Percentiles rank a stretch among this genome's conserved stretches.
Conservation (phyloP, 106 monocot species). For the Apostasia ramifera region DNA sequence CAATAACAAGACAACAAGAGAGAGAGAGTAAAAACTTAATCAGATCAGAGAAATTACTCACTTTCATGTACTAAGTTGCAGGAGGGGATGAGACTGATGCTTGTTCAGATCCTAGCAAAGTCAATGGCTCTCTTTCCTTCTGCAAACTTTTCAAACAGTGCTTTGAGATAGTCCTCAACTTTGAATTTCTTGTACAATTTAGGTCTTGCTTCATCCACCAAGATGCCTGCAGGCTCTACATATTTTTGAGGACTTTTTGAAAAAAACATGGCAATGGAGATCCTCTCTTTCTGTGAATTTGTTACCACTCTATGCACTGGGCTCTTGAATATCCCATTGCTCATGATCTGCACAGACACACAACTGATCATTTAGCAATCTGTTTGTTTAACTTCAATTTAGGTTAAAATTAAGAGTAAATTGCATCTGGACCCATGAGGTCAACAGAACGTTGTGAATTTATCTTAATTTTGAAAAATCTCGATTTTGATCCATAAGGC, state of each 20-base stretch:
- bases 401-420: no score
- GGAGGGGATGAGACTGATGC: no score
- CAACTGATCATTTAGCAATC: no score
- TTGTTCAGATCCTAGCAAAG: conserved; percentile 20
- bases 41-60: no score
- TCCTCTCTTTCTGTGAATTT: conserved; percentile 18
- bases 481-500: no score
- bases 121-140: conserved; percentile 21
- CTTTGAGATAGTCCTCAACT: conserved; percentile 13
- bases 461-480: no score
- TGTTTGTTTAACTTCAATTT: no score
- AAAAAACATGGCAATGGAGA: conserved; percentile 40
- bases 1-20: no score
- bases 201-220: conserved; percentile 26
- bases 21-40: no score
- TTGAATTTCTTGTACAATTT: conserved; percentile 28
- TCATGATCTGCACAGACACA: conserved; percentile 32
- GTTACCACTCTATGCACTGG: conserved; percentile 42
- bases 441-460: no score
- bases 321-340: conserved; percentile 40
- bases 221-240: conserved; percentile 17
- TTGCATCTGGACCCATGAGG: no score
- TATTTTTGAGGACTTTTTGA: conserved; percentile 12
- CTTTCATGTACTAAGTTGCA: no score
- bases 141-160: conserved; percentile 17